Evolutionary conservation across 768 basidiomycete species (phyloP).

Genomic region (Naganishia onofrii): DNA sequence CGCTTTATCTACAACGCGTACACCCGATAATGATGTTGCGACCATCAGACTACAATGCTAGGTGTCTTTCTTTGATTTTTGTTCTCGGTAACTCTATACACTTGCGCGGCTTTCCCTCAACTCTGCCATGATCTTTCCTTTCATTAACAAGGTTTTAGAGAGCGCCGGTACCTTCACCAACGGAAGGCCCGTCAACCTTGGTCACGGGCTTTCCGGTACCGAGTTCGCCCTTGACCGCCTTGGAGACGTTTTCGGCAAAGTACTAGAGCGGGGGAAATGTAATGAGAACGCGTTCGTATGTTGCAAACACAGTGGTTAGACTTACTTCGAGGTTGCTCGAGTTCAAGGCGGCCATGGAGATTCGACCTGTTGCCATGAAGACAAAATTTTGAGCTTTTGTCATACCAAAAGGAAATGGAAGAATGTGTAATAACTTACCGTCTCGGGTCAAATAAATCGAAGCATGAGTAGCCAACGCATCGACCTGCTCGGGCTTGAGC

Average conservation of each 20-base stretch:
- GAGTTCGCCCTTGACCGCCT: constrained; percentile 53
- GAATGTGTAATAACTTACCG: constrained; percentile 12
- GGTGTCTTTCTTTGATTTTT: neutral
- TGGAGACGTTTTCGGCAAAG: constrained; percentile 52
- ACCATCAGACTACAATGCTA: constrained; percentile 5
- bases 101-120: neutral
- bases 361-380: constrained; percentile 57
- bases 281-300: neutral
- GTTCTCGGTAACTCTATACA: constrained; percentile 9
- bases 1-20: neutral
- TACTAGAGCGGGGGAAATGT: constrained; percentile 33
- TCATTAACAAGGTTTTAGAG: neutral
- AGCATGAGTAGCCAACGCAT: constrained; percentile 49
- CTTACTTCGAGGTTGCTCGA: constrained; percentile 62
- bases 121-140: neutral
- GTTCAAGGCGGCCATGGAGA: constrained; percentile 93
- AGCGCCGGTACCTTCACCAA: constrained; percentile 16
- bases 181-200: constrained; percentile 11
- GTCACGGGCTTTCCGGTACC: constrained; percentile 20
- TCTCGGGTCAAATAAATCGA: constrained; percentile 50
- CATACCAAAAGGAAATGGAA: neutral
- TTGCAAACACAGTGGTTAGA: constrained; percentile 27
- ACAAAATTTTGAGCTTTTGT: neutral
- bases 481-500: constrained; percentile 49
- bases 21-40: constrained; percentile 1